Percentiles rank a stretch among this genome's conserved stretches.
Conservation (phyloP, 768 basidiomycete genomes). For the Kwoniella bestiolae region DNA sequence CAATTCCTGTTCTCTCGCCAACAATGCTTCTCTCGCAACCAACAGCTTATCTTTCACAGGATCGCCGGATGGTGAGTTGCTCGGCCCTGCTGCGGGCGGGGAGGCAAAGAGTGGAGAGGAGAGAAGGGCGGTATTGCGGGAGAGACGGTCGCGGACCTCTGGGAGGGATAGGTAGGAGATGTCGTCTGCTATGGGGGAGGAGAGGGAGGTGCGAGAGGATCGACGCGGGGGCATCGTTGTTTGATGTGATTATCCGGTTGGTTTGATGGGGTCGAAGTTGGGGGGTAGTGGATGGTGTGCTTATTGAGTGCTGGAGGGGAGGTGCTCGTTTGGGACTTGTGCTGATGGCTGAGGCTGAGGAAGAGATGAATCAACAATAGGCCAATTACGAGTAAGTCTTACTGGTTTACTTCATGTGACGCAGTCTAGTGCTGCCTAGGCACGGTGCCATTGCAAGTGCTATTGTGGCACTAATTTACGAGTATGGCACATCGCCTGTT, state of each 20-base stretch:
- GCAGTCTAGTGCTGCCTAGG: too few relatives aligned
- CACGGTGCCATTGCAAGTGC: too few relatives aligned
- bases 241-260: background rate
- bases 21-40: constrained; percentile 23
- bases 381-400: too few relatives aligned
- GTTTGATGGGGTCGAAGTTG: background rate
- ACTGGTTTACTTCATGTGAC: too few relatives aligned
- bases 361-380: too few relatives aligned
- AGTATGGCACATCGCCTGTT: too few relatives aligned
- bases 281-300: background rate
- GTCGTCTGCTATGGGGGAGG: constrained; percentile 30
- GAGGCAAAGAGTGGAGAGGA: constrained; percentile 14
- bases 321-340: background rate
- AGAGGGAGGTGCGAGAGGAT: constrained; percentile 16
- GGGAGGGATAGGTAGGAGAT: constrained; percentile 32
- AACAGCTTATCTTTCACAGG: constrained; percentile 40
- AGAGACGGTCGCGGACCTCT: constrained; percentile 39
- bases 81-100: constrained; percentile 10
- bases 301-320: background rate
- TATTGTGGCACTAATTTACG: too few relatives aligned
- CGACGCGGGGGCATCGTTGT: constrained; percentile 17
- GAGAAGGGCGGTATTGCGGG: constrained; percentile 36
- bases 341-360: too few relatives aligned
- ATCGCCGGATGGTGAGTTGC: constrained; percentile 21
- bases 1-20: constrained; percentile 42